Conservation (phyloP, 2,329 filamentous ascomycete species). For the Ophiosphaerella korrae region DNA sequence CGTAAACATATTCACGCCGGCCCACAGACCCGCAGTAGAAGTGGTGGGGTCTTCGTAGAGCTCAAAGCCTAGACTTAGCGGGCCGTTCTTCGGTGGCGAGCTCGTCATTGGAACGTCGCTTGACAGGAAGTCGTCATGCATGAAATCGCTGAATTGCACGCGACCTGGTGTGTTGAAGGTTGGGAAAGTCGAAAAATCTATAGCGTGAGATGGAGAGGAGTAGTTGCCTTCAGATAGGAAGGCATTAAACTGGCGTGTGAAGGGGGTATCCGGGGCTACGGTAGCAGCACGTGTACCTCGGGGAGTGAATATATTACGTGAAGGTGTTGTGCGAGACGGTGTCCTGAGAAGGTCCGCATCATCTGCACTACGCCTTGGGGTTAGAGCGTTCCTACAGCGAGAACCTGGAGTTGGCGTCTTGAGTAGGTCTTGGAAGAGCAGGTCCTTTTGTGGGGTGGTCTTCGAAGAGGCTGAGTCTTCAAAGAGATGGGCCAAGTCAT, state of each 20-base stretch:
- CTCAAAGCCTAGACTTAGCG: constrained; percentile 35
- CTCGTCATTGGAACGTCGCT: constrained; percentile 46
- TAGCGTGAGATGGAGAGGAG: constrained; percentile 36
- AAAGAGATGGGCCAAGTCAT: constrained; percentile 69
- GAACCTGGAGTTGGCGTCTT: constrained; percentile 52
- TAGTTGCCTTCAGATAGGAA: constrained; percentile 55
- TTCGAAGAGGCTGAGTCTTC: constrained; percentile 64
- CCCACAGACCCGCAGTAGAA: constrained; percentile 41
- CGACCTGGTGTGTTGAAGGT: constrained; percentile 38
- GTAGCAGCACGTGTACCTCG: constrained; percentile 39
- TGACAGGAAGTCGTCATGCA: constrained; percentile 40
- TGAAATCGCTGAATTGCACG: constrained; percentile 35
- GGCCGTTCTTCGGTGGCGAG: constrained; percentile 35
- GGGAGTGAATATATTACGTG: constrained; percentile 47
- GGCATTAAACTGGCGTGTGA: constrained; percentile 67
- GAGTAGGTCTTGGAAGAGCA: constrained; percentile 56
- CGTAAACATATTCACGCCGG: constrained; percentile 39
- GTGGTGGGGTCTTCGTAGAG: constrained; percentile 47
- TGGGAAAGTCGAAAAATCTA: constrained; percentile 45
- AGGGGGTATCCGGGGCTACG: constrained; percentile 56
- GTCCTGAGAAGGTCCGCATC: constrained; percentile 35
- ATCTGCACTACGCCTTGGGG: constrained; percentile 35
- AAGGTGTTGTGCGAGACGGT: constrained; percentile 26
- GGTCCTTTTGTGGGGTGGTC: constrained; percentile 63
- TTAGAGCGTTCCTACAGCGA: constrained; percentile 43